Evolutionary conservation across 2,329 filamentous ascomycete genomes (phyloP), one percentile per base, ranked within the genome.

Genomic region (Ciborinia camelliae): DNA sequence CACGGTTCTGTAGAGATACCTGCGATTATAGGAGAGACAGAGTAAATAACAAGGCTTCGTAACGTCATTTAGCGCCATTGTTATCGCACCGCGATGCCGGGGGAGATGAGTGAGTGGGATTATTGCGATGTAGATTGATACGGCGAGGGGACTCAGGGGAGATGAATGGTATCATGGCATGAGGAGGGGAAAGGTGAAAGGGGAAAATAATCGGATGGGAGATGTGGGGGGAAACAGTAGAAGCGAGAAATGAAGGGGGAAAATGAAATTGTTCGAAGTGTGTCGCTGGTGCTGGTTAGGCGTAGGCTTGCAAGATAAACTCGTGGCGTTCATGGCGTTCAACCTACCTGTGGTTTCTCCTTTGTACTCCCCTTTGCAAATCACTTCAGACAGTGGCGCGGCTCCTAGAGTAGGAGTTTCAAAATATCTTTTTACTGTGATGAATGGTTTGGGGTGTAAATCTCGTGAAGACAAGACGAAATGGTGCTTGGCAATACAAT

Each of bases 1-100:
- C 61, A 63, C 51, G 43, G 52, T 45, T 63, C 51, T 55, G 32
- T 39, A 57, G 41, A 32, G 61, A 58, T 30, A 43, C 39, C 28
- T 8, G 41, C 41, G 43, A 47, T 43, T 45, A 55, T 32, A 54
- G 39, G 35, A 58, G 41, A 35, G 48, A 39, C 47, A 39, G 47
- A 32, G 35, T 52, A 39, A 48, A 32, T 32, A 47, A 15, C 12
- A 41, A 28, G 39, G 41, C 51, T 48, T 58, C 18, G 61, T 58
- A 63, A 63, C 61, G 61, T 58, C 61, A 63, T 58, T 32, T 63
- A 63, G 61, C 41, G 61, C 52, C n/a, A 63, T 37, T 48, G 30
- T 15, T 18, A 43, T 63, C 41, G 41, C 48, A 52, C 61, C 51
- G 61, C 61, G 32, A 50, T 47, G 28, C 61, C 61, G 61, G 53